Evolutionary conservation across 495 filamentous ascomycete genomes (phyloP).

Genomic region (Annulohypoxylon stygium): DNA sequence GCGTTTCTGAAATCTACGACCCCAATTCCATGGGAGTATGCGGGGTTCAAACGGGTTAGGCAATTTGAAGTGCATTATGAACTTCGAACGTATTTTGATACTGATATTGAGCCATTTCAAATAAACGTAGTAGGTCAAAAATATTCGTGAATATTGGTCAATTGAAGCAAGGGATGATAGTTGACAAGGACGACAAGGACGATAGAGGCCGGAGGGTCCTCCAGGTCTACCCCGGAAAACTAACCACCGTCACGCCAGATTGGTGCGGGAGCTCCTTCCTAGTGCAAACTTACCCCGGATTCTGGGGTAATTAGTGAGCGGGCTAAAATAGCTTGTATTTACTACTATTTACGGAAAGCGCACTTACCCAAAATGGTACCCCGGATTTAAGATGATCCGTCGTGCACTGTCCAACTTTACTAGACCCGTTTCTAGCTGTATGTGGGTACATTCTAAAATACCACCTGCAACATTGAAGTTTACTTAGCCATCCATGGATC

Average conservation of each 20-base stretch:
- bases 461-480: too few relatives aligned
- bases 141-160: too few relatives aligned
- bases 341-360: background rate
- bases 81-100: background rate
- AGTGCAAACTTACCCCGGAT: conserved; percentile 28
- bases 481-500: too few relatives aligned
- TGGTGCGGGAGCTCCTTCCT: background rate
- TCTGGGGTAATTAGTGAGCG: conserved; percentile 30
- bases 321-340: background rate
- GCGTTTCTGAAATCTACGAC: background rate
- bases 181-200: background rate
- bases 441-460: too few relatives aligned
- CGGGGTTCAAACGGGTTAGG: conserved; percentile 9
- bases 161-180: background rate
- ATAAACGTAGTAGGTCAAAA: background rate
- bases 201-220: background rate
- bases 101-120: conserved; percentile 3
- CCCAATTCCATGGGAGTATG: conserved; percentile 15
- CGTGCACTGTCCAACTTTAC: background rate
- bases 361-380: background rate
- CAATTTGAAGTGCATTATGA: conserved; percentile 35
- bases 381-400: conserved; percentile 20
- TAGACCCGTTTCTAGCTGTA: background rate
- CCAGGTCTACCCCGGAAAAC: conserved; percentile 22
- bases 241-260: background rate